Evolutionary conservation across 257 asterid genomes (phyloP).

Genomic region (Pogostemon cablin): DNA sequence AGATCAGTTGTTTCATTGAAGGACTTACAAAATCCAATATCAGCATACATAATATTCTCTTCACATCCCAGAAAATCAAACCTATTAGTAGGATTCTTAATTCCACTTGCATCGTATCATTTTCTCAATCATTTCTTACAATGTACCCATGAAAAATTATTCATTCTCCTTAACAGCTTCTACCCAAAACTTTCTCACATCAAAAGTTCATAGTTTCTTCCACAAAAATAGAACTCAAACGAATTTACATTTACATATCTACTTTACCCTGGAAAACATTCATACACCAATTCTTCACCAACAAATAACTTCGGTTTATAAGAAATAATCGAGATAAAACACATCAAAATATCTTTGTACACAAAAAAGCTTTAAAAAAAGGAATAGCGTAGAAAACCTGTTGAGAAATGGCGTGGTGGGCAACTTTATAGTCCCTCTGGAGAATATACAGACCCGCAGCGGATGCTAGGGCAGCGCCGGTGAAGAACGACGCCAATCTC

Average conservation of each 20-base stretch:
- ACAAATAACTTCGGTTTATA: background rate
- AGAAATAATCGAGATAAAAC: slow-evolving; percentile 7
- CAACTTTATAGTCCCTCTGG: slow-evolving; percentile 71
- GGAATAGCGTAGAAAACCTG: slow-evolving; percentile 49
- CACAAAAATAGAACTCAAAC: slow-evolving; percentile 4
- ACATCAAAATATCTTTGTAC: background rate
- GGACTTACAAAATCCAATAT: too few relatives aligned
- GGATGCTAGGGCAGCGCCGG: slow-evolving; percentile 88
- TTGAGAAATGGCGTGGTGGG: slow-evolving; percentile 61
- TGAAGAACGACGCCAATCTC: slow-evolving; percentile 82
- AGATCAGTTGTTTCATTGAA: too few relatives aligned
- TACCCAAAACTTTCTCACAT: background rate
- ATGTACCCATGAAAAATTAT: background rate
- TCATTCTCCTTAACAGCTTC: slow-evolving; percentile 12
- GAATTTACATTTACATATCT: background rate
- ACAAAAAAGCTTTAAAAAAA: background rate
- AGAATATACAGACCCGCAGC: slow-evolving; percentile 73
- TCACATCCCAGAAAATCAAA: slow-evolving; percentile 8
- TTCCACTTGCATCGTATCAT: slow-evolving; percentile 6
- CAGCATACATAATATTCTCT: background rate
- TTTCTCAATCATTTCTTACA: slow-evolving; percentile 21
- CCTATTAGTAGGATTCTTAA: background rate
- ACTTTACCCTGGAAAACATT: slow-evolving; percentile 8
- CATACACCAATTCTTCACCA: slow-evolving; percentile 1
- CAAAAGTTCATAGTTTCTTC: slow-evolving; percentile 8